Evolutionary conservation across 257 asterid genomes (phyloP).

Genomic region (Agastache rugosa): DNA sequence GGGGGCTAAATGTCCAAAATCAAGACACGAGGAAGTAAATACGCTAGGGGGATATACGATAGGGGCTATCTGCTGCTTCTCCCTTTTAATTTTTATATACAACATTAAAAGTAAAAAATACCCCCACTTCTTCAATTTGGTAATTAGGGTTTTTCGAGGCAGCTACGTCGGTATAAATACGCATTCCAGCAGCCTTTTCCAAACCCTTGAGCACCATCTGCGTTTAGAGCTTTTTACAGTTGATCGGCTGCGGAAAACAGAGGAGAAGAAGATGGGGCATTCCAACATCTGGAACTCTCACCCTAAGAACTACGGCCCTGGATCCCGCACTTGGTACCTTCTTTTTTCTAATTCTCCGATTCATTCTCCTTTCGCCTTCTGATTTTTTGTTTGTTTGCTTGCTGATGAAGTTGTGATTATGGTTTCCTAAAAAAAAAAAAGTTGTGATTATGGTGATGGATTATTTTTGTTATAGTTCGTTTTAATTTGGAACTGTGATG

Average conservation of each 20-base stretch:
- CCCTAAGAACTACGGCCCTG: slow-evolving; percentile 62
- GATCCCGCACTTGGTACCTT: slow-evolving; percentile 59
- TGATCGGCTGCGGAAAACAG: slow-evolving; percentile 29
- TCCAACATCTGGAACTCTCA: slow-evolving; percentile 64
- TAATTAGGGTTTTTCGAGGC: slow-evolving; percentile 33
- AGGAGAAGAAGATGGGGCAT: slow-evolving; percentile 48
- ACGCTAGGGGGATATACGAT: too few species aligned
- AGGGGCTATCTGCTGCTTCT: too few species aligned
- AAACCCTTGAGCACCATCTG: slow-evolving; percentile 14
- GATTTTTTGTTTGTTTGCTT: too few species aligned
- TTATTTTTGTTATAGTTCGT: neutral
- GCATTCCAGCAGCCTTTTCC: neutral
- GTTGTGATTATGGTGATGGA: neutral
- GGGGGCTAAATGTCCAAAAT: too few species aligned
- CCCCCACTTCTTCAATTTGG: neutral
- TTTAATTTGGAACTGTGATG: neutral
- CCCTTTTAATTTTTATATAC: too few species aligned
- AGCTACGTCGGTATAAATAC: slow-evolving; percentile 23
- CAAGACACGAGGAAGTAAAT: too few species aligned
- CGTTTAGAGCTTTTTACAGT: slow-evolving; percentile 2
- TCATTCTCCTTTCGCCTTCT: neutral
- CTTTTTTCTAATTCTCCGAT: neutral
- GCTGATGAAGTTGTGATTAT: neutral
- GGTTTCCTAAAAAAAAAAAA: too few species aligned
- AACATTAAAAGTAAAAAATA: too few species aligned